Base-by-base conservation (phyloP, 2,329 filamentous ascomycete species). In the Teratosphaeria pseudoeucalypti region DNA sequence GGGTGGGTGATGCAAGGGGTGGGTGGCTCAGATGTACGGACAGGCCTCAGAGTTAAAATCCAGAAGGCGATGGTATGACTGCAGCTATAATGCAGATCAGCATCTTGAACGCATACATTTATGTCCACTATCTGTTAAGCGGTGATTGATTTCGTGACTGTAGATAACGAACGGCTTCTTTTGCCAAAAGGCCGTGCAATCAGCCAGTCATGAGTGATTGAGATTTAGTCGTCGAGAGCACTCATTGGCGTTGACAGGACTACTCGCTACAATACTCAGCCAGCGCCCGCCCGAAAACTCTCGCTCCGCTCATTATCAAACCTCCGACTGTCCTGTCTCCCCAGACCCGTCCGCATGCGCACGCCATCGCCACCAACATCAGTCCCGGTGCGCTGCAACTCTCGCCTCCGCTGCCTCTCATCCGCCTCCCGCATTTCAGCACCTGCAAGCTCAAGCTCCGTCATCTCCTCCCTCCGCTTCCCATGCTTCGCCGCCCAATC, bases 361-460 rank as follows among this genome's bases (percentile, higher is more conserved):
- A 54, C 27, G 32, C 53, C 53, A 54, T 37, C 53, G 27, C 16
- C 34, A 19, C 53, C 53, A 16, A 32, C 6, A 16, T 54, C 53
- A 12, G 27, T 32, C 10, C 34, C 53, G 7, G 53, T 54, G 5
- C 53, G 53, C 10, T 52, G 47, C 12, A 56, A 39, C 6, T 39
- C 54, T 37, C 16, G 23, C 39, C 39, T n/a, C 43, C 58, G 26
- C 34, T 34, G 27, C 54, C 58, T 34, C 43, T 54, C 29, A 55
- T 72, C 69, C 11, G 66, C 67, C 57, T 72, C 70, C 16, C 69
- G 63, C 68, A 72, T 72, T 62, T 71, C 70, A 55, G 65, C 65
- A 0, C 69, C 70, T 3, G 70, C 70, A 29, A 69, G 55, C 60
- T 72, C 70, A n/a, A 72, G 61, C 55, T 71, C 70, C 34, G 60